Conservation (phyloP, 2,329 filamentous ascomycete species). For the Leptographium radiaticola region DNA sequence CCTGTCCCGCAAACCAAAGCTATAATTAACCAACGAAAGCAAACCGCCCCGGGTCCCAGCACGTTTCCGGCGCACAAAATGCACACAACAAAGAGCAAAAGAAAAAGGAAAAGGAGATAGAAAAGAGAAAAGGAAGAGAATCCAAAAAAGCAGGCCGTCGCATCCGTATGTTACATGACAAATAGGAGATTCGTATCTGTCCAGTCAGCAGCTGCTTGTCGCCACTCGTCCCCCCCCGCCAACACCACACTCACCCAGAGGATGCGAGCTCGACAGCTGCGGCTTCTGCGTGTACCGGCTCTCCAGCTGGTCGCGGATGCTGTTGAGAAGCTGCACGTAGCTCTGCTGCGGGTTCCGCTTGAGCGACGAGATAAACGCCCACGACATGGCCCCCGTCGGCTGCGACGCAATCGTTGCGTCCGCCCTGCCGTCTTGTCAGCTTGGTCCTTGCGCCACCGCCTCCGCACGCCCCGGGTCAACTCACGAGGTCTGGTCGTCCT, state of each 20-base stretch:
- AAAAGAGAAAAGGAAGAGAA: background rate
- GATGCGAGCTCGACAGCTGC: conserved; percentile 93
- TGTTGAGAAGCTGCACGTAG: conserved; percentile 93
- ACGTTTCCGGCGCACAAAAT: background rate
- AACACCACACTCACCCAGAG: conserved; percentile 55
- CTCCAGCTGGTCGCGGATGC: conserved; percentile 81
- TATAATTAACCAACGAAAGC: background rate
- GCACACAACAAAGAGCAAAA: background rate
- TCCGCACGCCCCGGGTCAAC: conserved; percentile 24
- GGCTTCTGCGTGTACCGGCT: conserved; percentile 89
- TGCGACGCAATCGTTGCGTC: conserved; percentile 85
- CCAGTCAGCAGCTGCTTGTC: conserved; percentile 9
- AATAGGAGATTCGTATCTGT: conserved; percentile 50
- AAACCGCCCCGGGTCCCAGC: background rate
- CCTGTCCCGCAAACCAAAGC: background rate
- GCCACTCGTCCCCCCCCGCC: conserved; percentile 4
- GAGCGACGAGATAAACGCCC: conserved; percentile 84
- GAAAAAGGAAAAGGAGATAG: background rate
- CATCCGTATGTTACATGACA: conserved; percentile 34
- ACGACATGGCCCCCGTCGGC: conserved; percentile 96
- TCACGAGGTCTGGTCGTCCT: conserved; percentile 88
- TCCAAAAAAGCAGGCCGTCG: no score
- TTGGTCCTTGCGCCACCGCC: background rate
- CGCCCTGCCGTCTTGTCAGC: conserved; percentile 39
- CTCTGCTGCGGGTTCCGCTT: conserved; percentile 97